Conservation (phyloP, 176 grass and related monocot genomes). For the Cymbopogon citratus region DNA sequence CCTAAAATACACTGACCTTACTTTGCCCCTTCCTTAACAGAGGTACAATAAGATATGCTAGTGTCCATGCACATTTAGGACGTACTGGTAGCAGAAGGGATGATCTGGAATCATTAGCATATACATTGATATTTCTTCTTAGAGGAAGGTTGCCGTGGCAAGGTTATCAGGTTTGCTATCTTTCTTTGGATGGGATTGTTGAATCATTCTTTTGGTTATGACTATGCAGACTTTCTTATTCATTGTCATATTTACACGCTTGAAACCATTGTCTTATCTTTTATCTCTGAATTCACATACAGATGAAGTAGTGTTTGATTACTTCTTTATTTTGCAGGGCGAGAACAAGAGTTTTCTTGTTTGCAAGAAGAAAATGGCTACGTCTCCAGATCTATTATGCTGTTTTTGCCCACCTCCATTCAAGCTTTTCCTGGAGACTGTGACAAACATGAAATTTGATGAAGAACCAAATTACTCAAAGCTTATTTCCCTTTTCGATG, state of each 20-base stretch:
- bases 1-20: background rate
- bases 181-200: constrained; percentile 17
- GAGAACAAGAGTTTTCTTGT: constrained; percentile 99
- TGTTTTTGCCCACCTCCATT: constrained; percentile 85
- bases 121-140: constrained; percentile 92
- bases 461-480: constrained; percentile 96
- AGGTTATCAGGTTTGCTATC: constrained; percentile 75
- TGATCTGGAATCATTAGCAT: constrained; percentile 92
- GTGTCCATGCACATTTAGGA: constrained; percentile 96
- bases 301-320: constrained; percentile 6
- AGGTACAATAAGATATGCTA: constrained; percentile 98
- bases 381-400: constrained; percentile 81
- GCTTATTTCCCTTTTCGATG: constrained; percentile 90
- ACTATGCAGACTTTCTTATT: constrained; percentile 17
- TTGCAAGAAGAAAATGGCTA: constrained; percentile 99
- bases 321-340: constrained; percentile 58
- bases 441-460: constrained; percentile 99
- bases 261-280: background rate
- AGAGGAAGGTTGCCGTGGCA: constrained; percentile 98
- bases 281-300: constrained; percentile 3
- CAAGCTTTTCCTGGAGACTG: constrained; percentile 80
- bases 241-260: background rate
- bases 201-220: background rate
- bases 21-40: constrained; percentile 37
- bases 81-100: constrained; percentile 97